Evolutionary conservation across 202 grass and related monocot species (phyloP).

Genomic region (Setaria italica): DNA sequence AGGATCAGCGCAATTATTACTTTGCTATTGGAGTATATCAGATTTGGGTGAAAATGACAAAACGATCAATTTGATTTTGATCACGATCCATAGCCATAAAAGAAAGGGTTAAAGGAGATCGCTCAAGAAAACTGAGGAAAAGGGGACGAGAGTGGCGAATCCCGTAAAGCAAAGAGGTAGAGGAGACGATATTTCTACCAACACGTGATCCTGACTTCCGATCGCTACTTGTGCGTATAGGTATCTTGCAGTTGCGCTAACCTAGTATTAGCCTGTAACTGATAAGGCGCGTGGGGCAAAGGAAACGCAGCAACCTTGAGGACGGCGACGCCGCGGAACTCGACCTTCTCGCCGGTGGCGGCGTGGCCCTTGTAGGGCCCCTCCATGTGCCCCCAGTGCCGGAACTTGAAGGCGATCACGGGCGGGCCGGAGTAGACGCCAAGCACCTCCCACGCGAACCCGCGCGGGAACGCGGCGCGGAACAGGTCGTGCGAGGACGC

Average conservation of each 20-base stretch:
- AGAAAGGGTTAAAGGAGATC: not conserved
- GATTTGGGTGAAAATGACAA: not conserved
- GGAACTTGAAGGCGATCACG: constrained; percentile 77
- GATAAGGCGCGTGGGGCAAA: not conserved
- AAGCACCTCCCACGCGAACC: constrained; percentile 89
- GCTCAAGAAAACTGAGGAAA: not conserved
- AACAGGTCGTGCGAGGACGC: constrained; percentile 83
- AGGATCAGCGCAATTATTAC: not conserved
- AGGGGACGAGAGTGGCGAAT: not conserved
- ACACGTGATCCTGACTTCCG: not conserved
- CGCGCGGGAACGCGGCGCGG: constrained; percentile 71
- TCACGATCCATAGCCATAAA: not conserved
- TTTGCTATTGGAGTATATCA: not conserved
- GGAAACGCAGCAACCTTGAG: constrained; percentile 59
- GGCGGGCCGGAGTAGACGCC: constrained; percentile 76
- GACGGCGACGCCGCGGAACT: constrained; percentile 79
- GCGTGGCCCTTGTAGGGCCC: constrained; percentile 72
- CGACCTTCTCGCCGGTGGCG: constrained; percentile 71
- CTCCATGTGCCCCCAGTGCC: constrained; percentile 90
- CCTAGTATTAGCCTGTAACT: not conserved
- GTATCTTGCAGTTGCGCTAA: not conserved
- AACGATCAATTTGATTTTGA: not conserved
- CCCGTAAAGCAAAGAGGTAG: too few relatives aligned
- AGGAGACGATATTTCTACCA: not conserved
- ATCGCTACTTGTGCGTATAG: not conserved